These are phyloP conservation scores for Physcomitrellopsis africana DNA, from an alignment of 225 moss, liverwort and hornwort species.

Conservation along the genomic window DNA sequence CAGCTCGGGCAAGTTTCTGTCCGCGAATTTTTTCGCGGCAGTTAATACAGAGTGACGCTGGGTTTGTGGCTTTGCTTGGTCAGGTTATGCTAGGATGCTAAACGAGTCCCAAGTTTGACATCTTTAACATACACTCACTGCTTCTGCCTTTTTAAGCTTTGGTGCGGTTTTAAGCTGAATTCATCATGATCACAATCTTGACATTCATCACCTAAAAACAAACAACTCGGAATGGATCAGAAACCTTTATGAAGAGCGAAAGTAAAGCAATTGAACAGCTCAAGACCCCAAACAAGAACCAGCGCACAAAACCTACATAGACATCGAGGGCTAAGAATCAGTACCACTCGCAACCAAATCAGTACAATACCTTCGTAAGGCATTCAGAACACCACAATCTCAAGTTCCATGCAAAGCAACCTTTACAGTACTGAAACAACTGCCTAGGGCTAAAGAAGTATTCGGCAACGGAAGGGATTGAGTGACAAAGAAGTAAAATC, in stretches of 20 bases:
- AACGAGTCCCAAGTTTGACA: background rate
- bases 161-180: no score
- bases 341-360: slow-evolving; percentile 7
- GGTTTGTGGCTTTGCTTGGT: no score
- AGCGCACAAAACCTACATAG: background rate
- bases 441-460: slow-evolving; percentile 1
- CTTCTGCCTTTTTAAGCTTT: background rate
- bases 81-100: background rate
- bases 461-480: slow-evolving; percentile 2
- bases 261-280: background rate
- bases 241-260: background rate
- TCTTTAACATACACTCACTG: background rate
- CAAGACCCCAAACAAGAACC: background rate
- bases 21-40: background rate
- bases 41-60: background rate
- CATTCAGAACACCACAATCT: slow-evolving; percentile 7
- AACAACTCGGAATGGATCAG: background rate
- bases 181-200: background rate
- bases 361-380: background rate
- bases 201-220: background rate
- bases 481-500: background rate
- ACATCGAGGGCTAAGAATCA: background rate
- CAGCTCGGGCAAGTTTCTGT: background rate
- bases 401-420: background rate
- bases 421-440: background rate